Percentiles rank a stretch among this genome's conserved stretches.
phyloP scores from a whole-genome alignment of 2,329 filamentous ascomycete species.

The Tolypocladium guangdongense region DNA sequence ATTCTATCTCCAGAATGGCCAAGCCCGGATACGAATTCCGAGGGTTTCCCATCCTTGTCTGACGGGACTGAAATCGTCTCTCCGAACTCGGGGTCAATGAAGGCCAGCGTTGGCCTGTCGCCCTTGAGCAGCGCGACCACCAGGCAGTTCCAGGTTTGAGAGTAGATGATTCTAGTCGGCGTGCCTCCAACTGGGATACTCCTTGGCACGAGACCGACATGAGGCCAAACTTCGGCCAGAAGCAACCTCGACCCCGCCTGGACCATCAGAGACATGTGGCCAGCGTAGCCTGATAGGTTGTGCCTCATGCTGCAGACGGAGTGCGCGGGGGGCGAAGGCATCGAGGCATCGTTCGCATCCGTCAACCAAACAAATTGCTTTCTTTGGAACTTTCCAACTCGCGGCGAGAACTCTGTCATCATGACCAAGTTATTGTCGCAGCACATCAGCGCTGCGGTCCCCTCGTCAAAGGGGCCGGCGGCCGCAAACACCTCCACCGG shows the following conservation, averaged over 20 bases:
- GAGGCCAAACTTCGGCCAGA: conserved; percentile 38
- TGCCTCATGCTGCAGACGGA: conserved; percentile 32
- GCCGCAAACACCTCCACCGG: conserved; percentile 22
- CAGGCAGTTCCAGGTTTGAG: conserved; percentile 37
- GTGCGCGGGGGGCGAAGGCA: conserved; percentile 35
- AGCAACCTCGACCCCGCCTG: conserved; percentile 39
- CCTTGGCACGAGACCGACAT: conserved; percentile 36
- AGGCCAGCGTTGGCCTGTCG: conserved; percentile 37
- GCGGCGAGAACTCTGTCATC: conserved; percentile 25
- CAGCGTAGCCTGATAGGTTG: conserved; percentile 25
- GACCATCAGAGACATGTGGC: conserved; percentile 35
- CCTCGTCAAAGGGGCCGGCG: conserved; percentile 11
- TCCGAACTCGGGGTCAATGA: conserved; percentile 46
- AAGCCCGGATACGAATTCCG: conserved; percentile 43
- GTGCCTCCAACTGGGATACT: conserved; percentile 35
- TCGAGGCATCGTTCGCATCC: conserved; percentile 34
- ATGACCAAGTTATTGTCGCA: conserved; percentile 37
- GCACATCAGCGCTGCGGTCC: conserved; percentile 28
- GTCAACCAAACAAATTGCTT: conserved; percentile 40
- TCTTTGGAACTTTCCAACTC: conserved; percentile 20
- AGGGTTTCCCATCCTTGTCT: conserved; percentile 27
- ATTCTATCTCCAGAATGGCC: conserved; percentile 48
- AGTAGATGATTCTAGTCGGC: conserved; percentile 44
- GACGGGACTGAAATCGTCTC: conserved; percentile 35
- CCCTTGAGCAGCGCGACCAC: conserved; percentile 38